phyloP scores from a whole-genome alignment of 306 rosid species.

The Calophaca sinica region DNA sequence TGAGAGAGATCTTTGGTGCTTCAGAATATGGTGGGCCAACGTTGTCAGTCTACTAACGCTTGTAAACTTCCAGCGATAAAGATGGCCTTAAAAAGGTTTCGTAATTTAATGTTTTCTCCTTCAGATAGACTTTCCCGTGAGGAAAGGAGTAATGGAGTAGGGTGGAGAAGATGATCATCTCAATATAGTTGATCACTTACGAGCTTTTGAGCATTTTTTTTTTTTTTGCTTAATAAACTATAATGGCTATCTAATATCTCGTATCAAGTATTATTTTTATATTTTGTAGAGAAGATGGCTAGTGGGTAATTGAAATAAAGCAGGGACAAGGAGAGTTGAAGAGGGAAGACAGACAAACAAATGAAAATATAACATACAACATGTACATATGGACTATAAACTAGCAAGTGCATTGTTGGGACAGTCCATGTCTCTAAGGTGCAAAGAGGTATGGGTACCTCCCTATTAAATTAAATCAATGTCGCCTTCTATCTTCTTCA shows the following conservation, averaged over 20 bases:
- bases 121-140: background rate
- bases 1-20: too few relatives aligned
- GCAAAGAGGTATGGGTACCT: slow-evolving; percentile 55
- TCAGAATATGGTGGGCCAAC: too few relatives aligned
- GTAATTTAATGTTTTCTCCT: too few relatives aligned
- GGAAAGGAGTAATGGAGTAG: background rate
- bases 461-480: slow-evolving; percentile 47
- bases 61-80: too few relatives aligned
- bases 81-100: too few relatives aligned
- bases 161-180: background rate
- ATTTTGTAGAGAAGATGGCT: background rate
- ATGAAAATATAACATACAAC: too few relatives aligned
- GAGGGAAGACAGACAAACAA: too few relatives aligned
- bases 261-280: background rate
- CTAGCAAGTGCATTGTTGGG: slow-evolving; percentile 48
- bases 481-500: slow-evolving; percentile 50
- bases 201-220: background rate
- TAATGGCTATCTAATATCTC: background rate
- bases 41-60: too few relatives aligned
- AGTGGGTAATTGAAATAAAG: background rate
- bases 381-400: background rate
- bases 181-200: background rate
- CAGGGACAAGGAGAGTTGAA: too few relatives aligned
- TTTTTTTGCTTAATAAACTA: background rate
- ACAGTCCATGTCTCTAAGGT: slow-evolving; percentile 59